Conservation (phyloP, 192 early-diverging fungal genomes). For the Podila epicladia region DNA sequence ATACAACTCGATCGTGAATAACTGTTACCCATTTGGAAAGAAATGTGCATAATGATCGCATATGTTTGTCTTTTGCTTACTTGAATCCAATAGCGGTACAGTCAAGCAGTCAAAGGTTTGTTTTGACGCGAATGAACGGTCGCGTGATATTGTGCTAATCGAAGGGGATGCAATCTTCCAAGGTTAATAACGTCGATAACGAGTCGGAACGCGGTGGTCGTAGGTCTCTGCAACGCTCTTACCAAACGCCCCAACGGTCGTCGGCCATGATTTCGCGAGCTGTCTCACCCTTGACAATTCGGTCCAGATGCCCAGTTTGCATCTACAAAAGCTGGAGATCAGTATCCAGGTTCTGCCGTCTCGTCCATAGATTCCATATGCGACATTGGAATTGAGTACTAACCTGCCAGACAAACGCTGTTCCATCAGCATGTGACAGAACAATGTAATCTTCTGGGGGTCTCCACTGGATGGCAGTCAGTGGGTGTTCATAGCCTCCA, state of each 20-base stretch:
- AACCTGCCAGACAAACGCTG: conserved; percentile 83
- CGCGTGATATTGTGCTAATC: conserved; percentile 25
- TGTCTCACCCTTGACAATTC: conserved; percentile 63
- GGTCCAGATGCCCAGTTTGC: conserved; percentile 80
- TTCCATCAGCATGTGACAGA: conserved; percentile 69
- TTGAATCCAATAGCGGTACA: conserved; percentile 2
- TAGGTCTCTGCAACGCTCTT: not conserved
- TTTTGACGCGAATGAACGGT: conserved; percentile 19
- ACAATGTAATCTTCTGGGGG: conserved; percentile 72
- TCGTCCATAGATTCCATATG: no score
- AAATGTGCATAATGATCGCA: no score
- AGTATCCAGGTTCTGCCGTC: not conserved
- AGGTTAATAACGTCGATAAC: not conserved
- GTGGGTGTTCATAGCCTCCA: conserved; percentile 64
- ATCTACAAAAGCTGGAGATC: conserved; percentile 49
- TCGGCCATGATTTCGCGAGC: conserved; percentile 68
- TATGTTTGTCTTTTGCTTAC: conserved; percentile 3
- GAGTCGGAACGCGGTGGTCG: not conserved
- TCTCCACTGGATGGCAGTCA: conserved; percentile 73
- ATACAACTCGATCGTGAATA: not conserved
- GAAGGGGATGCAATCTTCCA: not conserved
- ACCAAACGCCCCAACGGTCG: conserved; percentile 61
- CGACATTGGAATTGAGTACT: not conserved
- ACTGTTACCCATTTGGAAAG: not conserved
- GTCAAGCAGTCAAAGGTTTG: conserved; percentile 39